Base-by-base conservation (phyloP, 441 rosid genomes). In the Kokia cookei region DNA sequence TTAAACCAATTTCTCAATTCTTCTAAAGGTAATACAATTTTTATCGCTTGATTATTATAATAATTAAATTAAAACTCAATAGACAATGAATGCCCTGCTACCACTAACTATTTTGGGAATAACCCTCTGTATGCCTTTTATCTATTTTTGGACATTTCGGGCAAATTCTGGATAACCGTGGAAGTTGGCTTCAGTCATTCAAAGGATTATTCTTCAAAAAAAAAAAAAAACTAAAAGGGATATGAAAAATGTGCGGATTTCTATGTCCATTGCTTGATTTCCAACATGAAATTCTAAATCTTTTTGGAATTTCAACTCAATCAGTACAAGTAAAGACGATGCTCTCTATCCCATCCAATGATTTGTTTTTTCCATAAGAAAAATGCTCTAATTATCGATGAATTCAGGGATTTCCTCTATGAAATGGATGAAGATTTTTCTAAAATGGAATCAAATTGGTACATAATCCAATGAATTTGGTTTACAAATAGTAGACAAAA, bases 161-260 rank as follows among this genome's bases (percentile, higher is more conserved):
- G 15, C 19, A 11, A 53, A 53, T 53, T 53, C 62, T 53, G 61
- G 60, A 53, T 11, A 11, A 69, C 45, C 14, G 47, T 69, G 62
- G 61, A 50, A 51, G 43, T 53, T 35, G 47, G 17, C 48, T 14
- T 13, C 48, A 17, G 43, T 40, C 72, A 32, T 53, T 69, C 62
- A 35, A 9, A 53, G 32, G 50, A 69, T 69, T 69, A 69, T 69
- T 69, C 61, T 32, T 69, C 53, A 37, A 42, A 40, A 40, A 24
- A 24, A 40, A 24, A 24, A 1, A 24, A 24, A 40, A 17, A 32
- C 19, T 5, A 1, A 3, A 53, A 69, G 40, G 4, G 60, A 32
- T 32, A 45, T 42, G 45, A 65, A 32, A 69, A 51, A 69, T 17
- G 61, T 69, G 61, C n/a, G n/a, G 29, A 69, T n/a, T 69, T 69